Conservation (phyloP, 2,329 filamentous ascomycete genomes). For the Talaromyces sp. region DNA sequence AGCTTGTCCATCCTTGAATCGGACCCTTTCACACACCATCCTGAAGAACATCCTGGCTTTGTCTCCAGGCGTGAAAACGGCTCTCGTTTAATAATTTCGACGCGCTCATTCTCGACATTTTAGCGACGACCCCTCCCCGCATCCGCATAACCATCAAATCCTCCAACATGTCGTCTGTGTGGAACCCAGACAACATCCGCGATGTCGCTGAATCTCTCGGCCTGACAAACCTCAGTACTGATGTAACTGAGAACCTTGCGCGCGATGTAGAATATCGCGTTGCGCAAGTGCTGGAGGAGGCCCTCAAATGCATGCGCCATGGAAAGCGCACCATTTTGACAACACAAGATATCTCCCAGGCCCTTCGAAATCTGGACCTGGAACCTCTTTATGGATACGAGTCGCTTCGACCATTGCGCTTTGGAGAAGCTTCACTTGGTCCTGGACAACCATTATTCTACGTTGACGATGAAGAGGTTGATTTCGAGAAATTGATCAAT, state of each 20-base stretch:
- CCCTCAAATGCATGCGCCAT: constrained; percentile 94
- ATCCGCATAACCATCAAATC: background rate
- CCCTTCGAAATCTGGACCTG: constrained; percentile 82
- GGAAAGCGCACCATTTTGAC: constrained; percentile 82
- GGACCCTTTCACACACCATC: background rate
- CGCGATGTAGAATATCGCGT: constrained; percentile 96
- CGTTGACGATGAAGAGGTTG: constrained; percentile 96
- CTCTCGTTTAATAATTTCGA: too few relatives aligned
- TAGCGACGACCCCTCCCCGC: too few relatives aligned
- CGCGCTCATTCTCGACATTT: too few relatives aligned
- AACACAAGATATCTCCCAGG: constrained; percentile 86
- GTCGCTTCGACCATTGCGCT: constrained; percentile 82
- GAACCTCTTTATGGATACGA: constrained; percentile 97
- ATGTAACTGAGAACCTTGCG: constrained; percentile 82
- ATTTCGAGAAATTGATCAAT: constrained; percentile 99
- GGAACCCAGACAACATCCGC: constrained; percentile 94
- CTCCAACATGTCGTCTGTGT: constrained; percentile 63
- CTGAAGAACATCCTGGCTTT: too few relatives aligned
- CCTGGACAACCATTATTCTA: constrained; percentile 95
- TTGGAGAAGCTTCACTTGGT: constrained; percentile 90
- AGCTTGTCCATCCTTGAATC: background rate
- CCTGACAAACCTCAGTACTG: constrained; percentile 77
- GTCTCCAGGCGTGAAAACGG: too few relatives aligned
- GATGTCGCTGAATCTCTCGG: constrained; percentile 97
- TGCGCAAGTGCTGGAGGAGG: constrained; percentile 89